Percentiles rank a stretch among this genome's conserved stretches.
Evolutionary conservation across 768 basidiomycete species (phyloP).

Genomic region (Agrocybe chaxingu): DNA sequence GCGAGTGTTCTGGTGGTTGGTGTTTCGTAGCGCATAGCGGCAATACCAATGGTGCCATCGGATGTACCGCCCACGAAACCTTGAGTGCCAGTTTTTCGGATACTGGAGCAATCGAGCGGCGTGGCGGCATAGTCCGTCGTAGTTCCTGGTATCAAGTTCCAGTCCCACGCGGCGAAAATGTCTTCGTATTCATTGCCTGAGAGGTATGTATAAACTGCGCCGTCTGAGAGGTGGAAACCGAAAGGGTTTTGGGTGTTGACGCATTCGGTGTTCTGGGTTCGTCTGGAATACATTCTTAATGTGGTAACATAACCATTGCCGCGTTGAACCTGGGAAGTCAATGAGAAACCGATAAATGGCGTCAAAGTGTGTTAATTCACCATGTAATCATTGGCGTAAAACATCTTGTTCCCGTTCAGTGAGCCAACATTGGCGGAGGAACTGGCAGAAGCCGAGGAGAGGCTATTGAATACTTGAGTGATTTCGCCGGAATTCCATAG

Average conservation of each 20-base stretch:
- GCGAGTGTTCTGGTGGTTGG: conserved; percentile 46
- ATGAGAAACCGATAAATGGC: neutral
- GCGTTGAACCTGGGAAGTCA: conserved; percentile 50
- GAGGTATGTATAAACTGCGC: conserved; percentile 57
- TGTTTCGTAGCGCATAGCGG: conserved; percentile 64
- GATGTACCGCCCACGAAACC: conserved; percentile 64
- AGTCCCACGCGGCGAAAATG: conserved; percentile 68
- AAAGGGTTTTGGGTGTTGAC: conserved; percentile 56
- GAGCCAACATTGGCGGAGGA: conserved; percentile 46
- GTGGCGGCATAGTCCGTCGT: conserved; percentile 61
- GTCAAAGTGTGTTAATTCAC: conserved; percentile 23
- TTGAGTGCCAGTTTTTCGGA: conserved; percentile 40
- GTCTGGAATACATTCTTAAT: conserved; percentile 55
- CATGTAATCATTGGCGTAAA: conserved; percentile 66
- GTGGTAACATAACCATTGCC: conserved; percentile 54
- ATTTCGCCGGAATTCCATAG: conserved; percentile 44
- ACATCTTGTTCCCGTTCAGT: conserved; percentile 56
- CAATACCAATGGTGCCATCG: conserved; percentile 49
- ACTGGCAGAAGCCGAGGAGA: conserved; percentile 30
- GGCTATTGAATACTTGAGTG: conserved; percentile 27
- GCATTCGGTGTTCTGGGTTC: conserved; percentile 61
- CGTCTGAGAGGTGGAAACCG: conserved; percentile 70
- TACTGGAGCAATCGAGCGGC: conserved; percentile 39
- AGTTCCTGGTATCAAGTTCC: conserved; percentile 70
- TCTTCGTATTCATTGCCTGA: conserved; percentile 68